Evolutionary conservation across 108 stramenopile species (phyloP).

Genomic region (Heterococcus sp.): DNA sequence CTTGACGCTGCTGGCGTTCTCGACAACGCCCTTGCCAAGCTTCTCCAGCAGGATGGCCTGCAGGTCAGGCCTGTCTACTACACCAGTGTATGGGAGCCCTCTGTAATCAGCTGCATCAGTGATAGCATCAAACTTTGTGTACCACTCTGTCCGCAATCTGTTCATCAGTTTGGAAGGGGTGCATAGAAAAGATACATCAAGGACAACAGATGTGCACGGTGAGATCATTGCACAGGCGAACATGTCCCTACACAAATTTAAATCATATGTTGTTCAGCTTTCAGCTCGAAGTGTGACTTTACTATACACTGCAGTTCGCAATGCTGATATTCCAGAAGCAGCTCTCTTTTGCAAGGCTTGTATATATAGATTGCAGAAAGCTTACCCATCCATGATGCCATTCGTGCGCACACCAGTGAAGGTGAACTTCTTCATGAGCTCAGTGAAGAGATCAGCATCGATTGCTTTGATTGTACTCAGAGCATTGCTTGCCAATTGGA

Average conservation of each 20-base stretch:
- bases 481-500: slow-evolving; percentile 94
- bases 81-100: slow-evolving; percentile 91
- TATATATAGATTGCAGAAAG: too few relatives aligned
- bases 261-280: too few relatives aligned
- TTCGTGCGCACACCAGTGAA: slow-evolving; percentile 88
- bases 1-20: slow-evolving; percentile 71
- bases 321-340: too few relatives aligned
- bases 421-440: slow-evolving; percentile 91
- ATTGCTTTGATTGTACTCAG: slow-evolving; percentile 86
- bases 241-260: too few relatives aligned
- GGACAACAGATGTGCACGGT: too few relatives aligned
- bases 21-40: slow-evolving; percentile 22
- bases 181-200: too few relatives aligned
- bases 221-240: too few relatives aligned
- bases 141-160: too few relatives aligned
- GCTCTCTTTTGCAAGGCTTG: too few relatives aligned
- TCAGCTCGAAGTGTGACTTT: too few relatives aligned
- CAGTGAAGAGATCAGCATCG: slow-evolving; percentile 76
- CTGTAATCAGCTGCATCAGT: slow-evolving; percentile 83
- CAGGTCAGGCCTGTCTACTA: slow-evolving; percentile 91
- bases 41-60: slow-evolving; percentile 86
- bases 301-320: too few relatives aligned
- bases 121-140: slow-evolving; percentile 87
- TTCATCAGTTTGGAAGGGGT: too few relatives aligned
- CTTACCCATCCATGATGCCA: slow-evolving; percentile 97